phyloP scores from a whole-genome alignment of 768 basidiomycete species.

The Mycena venus region DNA sequence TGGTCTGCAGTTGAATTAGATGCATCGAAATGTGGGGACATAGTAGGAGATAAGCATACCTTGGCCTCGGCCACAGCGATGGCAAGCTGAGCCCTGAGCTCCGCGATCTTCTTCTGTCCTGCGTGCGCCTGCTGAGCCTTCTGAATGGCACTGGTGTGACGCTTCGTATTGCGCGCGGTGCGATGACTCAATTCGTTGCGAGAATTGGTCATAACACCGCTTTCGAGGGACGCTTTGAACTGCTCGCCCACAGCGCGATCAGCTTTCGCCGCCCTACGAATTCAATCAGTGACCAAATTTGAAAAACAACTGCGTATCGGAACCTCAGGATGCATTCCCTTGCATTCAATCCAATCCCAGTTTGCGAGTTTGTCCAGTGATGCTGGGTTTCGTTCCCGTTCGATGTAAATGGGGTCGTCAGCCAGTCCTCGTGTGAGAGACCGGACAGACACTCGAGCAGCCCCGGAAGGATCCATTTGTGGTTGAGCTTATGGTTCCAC shows the following conservation, averaged over 20 bases:
- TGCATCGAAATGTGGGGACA: no score
- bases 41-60: no score
- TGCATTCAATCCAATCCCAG: neutral
- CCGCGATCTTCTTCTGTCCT: no score
- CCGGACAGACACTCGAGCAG: neutral
- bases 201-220: constrained; percentile 1
- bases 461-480: neutral
- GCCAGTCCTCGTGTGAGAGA: neutral
- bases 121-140: neutral
- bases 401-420: neutral
- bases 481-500: neutral
- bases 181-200: constrained; percentile 11
- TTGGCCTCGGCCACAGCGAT: no score
- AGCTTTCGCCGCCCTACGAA: neutral
- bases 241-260: neutral
- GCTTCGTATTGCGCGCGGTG: neutral
- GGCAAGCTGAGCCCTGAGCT: no score
- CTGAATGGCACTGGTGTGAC: constrained; percentile 8
- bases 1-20: no score
- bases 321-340: neutral
- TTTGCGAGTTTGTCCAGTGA: neutral
- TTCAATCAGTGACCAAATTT: no score
- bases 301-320: no score
- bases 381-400: neutral
- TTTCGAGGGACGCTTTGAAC: neutral